phyloP scores from a whole-genome alignment of 139 green algal species.

The Deuterostichococcus epilithicus region DNA sequence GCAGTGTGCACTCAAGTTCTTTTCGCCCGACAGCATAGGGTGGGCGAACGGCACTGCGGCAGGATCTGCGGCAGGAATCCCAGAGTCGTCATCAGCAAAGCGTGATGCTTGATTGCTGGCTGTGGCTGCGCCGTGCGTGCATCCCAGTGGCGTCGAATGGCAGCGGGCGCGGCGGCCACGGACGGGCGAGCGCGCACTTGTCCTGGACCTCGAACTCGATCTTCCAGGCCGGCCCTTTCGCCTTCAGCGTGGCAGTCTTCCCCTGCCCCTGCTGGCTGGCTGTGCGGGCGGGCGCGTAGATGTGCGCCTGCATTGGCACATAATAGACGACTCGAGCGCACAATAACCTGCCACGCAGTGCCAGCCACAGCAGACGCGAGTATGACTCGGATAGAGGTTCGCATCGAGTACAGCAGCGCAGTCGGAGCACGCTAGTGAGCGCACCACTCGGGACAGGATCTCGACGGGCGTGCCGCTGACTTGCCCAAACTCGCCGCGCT shows the following conservation, averaged over 20 bases:
- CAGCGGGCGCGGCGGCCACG: too few species aligned
- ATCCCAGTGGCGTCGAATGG: too few species aligned
- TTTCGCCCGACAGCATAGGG: background rate
- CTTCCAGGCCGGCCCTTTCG: slow-evolving; percentile 61
- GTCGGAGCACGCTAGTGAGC: too few species aligned
- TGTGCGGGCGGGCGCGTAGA: slow-evolving; percentile 62
- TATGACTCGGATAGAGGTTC: background rate
- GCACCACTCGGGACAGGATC: background rate
- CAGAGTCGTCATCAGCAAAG: background rate
- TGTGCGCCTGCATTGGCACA: slow-evolving; percentile 70
- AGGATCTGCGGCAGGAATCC: background rate
- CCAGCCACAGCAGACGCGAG: too few species aligned
- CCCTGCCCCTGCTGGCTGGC: slow-evolving; percentile 64
- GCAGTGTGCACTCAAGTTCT: background rate
- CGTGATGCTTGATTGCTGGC: too few species aligned
- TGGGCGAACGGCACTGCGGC: background rate
- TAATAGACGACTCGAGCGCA: too few species aligned
- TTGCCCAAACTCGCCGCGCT: background rate
- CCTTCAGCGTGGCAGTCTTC: slow-evolving; percentile 39
- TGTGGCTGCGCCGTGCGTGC: too few species aligned
- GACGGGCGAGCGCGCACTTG: too few species aligned
- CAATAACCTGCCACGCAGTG: too few species aligned
- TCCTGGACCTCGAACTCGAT: slow-evolving; percentile 64
- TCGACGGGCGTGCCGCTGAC: background rate
- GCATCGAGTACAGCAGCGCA: too few species aligned